Evolutionary conservation across 306 rosid genomes (phyloP).

Genomic region (Morella rubra): DNA sequence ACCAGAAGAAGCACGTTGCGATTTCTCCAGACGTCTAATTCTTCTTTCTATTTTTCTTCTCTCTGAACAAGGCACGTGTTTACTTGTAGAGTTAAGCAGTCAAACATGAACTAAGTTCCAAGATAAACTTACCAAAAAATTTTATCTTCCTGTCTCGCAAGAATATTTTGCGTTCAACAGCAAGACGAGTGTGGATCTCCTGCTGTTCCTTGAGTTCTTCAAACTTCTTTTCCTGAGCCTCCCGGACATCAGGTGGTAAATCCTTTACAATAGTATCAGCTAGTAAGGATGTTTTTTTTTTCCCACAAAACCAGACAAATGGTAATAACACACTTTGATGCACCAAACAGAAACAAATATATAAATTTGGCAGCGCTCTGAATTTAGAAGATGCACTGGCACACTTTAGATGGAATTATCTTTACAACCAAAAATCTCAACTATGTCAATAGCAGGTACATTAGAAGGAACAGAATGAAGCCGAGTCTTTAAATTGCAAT

Average conservation of each 20-base stretch:
- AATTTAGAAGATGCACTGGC: neutral
- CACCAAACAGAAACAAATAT: neutral
- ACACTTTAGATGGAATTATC: neutral
- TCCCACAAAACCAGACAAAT: neutral
- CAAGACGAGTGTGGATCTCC: no score
- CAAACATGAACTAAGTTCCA: neutral
- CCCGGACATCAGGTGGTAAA: no score
- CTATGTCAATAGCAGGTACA: neutral
- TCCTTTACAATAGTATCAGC: slow-evolving; percentile 29
- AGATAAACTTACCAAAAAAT: slow-evolving; percentile 62
- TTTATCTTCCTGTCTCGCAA: slow-evolving; percentile 85
- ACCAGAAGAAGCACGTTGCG: slow-evolving; percentile 61
- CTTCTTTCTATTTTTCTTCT: slow-evolving; percentile 91
- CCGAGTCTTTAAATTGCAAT: neutral
- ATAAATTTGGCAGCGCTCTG: neutral
- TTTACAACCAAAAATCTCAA: neutral
- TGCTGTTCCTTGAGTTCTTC: no score
- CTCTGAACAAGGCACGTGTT: slow-evolving; percentile 44
- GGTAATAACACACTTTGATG: neutral
- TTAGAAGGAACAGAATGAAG: neutral
- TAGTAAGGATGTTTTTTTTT: no score
- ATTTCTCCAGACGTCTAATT: slow-evolving; percentile 83
- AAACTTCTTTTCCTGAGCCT: slow-evolving; percentile 79
- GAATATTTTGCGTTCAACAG: no score
- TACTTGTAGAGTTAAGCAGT: slow-evolving; percentile 8